phyloP scores from a whole-genome alignment of 352 stramenopile species.

The Phytopythium montanum region DNA sequence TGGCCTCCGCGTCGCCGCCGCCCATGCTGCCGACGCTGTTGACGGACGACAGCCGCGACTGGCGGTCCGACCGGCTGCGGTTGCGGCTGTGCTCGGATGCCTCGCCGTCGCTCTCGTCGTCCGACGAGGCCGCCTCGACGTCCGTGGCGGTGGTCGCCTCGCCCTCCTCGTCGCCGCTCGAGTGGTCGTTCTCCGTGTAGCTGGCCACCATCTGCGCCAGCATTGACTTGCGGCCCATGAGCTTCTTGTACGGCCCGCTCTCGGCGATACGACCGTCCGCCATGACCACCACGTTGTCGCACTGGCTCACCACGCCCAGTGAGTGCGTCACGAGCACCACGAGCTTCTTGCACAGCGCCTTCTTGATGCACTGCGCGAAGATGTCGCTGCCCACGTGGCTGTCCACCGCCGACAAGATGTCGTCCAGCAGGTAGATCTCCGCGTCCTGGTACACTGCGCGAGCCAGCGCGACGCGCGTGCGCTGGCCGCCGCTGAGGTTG shows the following conservation, averaged over 20 bases:
- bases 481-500: slow-evolving; percentile 96
- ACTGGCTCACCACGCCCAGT: slow-evolving; percentile 55
- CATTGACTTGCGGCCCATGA: slow-evolving; percentile 51
- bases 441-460: slow-evolving; percentile 92
- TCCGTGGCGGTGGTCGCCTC: slow-evolving; percentile 22
- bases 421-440: slow-evolving; percentile 96
- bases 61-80: slow-evolving; percentile 22
- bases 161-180: slow-evolving; percentile 32
- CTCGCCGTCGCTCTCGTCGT: slow-evolving; percentile 12
- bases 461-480: slow-evolving; percentile 90
- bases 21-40: slow-evolving; percentile 47
- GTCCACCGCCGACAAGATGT: slow-evolving; percentile 96
- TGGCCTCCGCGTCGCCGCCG: slow-evolving; percentile 19
- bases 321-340: slow-evolving; percentile 93
- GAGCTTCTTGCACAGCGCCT: slow-evolving; percentile 78
- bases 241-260: slow-evolving; percentile 46
- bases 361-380: slow-evolving; percentile 93
- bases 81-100: not conserved
- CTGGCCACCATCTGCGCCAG: slow-evolving; percentile 63
- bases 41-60: slow-evolving; percentile 51
- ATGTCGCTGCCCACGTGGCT: slow-evolving; percentile 94
- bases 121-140: slow-evolving; percentile 27
- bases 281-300: slow-evolving; percentile 58
- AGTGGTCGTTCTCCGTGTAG: slow-evolving; percentile 56
- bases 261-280: slow-evolving; percentile 51